Evolutionary conservation across 495 filamentous ascomycete genomes (phyloP), one percentile per base, ranked within the genome.

Genomic region (Mytilinidion resinicola): DNA sequence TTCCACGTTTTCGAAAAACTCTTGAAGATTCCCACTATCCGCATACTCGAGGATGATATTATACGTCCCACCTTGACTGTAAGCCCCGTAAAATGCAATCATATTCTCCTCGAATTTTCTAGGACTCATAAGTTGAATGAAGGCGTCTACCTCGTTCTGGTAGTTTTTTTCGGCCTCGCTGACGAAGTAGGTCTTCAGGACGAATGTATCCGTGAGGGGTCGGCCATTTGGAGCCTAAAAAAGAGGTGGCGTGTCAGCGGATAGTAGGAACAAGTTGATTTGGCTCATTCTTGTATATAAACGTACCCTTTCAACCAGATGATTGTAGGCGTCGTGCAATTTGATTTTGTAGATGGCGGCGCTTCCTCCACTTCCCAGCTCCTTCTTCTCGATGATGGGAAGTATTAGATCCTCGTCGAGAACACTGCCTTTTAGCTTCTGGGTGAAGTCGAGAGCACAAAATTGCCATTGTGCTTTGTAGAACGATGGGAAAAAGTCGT

Each of bases 21-120:
- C 59, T 25, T 72, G 69, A n/a, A 80, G 62, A 14, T 68, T 71
- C 9, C 76, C 77, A 34, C 62, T 53, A 51, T 78, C 72, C 3
- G 72, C 76, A 62, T 70, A 78, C 59, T 80, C 77, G 3, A 81
- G 64, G 34, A 81, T 60, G 0, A 80, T 60, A 54, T 76, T 73
- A 54, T 66, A 76, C 0, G 63, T 67, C 4, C 55, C 67, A 25
- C 67, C 57, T 20, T 76, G 69, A 47, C 64, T 69, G 57, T 72
- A 79, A 33, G 67, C 70, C 1, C 76, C 77, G 56, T 74, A 75
- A 54, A 72, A 79, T 3, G 51, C 67, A n/a, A 78, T 72, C 21
- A 80, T 64, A 47, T 72, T 71, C 11, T 34, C 1, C 10, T 8
- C 7, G 3, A 30, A 14, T 4, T 17, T 41, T 6, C 38, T 25